These are phyloP conservation scores for Tausonia pullulans DNA, from an alignment of 1,284 basidiomycete genomes.

Conservation along the genomic window DNA sequence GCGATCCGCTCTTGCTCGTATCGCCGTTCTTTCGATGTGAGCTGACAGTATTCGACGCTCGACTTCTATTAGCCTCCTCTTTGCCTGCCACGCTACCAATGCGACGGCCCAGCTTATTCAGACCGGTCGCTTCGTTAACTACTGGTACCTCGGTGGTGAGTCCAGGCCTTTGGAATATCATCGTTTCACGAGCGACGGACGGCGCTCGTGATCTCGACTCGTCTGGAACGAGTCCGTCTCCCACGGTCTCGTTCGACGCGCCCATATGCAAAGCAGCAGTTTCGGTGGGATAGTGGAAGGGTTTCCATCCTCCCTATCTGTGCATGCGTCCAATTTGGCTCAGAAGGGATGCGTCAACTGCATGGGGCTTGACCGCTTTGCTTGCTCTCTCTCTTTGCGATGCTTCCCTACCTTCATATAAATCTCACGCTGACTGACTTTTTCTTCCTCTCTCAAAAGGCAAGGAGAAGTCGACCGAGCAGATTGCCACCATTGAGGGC, in stretches of 20 bases:
- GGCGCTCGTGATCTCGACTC: neutral
- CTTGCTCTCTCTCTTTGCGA: neutral
- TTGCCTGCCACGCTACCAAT: slow-evolving; percentile 86
- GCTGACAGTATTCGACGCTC: neutral
- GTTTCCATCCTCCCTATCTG: neutral
- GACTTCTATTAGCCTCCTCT: slow-evolving; percentile 47
- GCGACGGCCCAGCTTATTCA: slow-evolving; percentile 73
- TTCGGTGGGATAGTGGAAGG: neutral
- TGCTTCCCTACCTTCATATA: neutral
- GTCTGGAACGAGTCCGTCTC: neutral
- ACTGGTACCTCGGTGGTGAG: slow-evolving; percentile 30
- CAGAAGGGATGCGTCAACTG: no score
- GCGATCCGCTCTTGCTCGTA: neutral
- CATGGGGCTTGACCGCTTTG: neutral
- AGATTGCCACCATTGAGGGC: neutral
- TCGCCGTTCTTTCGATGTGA: neutral
- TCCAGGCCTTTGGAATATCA: neutral
- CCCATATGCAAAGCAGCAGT: neutral
- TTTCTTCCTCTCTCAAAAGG: neutral
- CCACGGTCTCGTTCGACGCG: neutral
- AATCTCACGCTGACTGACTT: neutral
- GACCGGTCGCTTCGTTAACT: slow-evolving; percentile 57
- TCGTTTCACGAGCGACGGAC: no score
- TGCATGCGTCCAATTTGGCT: neutral
- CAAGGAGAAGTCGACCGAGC: slow-evolving; percentile 27